Base-by-base conservation (phyloP, 768 basidiomycete species). In the Suillus placidus region DNA sequence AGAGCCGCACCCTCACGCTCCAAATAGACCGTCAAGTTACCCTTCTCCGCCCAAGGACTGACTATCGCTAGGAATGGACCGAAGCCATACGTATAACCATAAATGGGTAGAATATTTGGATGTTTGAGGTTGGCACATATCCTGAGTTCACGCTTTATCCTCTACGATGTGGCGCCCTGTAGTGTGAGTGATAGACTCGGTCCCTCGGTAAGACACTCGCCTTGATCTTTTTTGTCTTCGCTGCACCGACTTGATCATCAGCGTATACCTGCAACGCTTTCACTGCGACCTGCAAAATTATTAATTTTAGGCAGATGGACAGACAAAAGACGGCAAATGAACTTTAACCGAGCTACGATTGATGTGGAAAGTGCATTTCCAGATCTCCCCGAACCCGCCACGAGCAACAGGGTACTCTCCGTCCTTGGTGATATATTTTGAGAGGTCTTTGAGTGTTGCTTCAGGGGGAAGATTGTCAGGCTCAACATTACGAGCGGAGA, bases 21-120 rank as follows among this genome's bases (percentile, higher is more conserved):
- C 16, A 79, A 67, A 62, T 74, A 74, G 47, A 35, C 62, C 2
- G 63, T 69, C 7, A 79, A 54, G 1, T 69, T 69, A n/a, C 79
- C 79, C 14, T 72, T 72, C 60, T 76, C 75, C n/a, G 76, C 32
- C 78, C 78, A 79, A 4, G 76, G 78, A 52, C 71, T 77, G 54
- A 80, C 76, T 72, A 79, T 71, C 9, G 78, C 75, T 4, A 68
- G 63, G 26, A 74, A 70, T 49, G 64, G 67, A n/a, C 79, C 77
- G 43, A 79, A 79, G 38, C 72, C 77, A 16, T 66, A 64, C 8
- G 67, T 73, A 57, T 73, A 67, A 2, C 77, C 77, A 64, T 68
- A 73, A 8, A 79, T 63, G 10, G 74, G 76, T 6, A 77, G 43
- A 10, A 79, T 66, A 54, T 72, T 69, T 10, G 68, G 61, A 42